A percentile compares a stretch with the other conserved stretches of the same genome.
These are phyloP conservation scores for Phytophthora niederhauseri DNA, from an alignment of 352 stramenopile species.

Conservation along the genomic window DNA sequence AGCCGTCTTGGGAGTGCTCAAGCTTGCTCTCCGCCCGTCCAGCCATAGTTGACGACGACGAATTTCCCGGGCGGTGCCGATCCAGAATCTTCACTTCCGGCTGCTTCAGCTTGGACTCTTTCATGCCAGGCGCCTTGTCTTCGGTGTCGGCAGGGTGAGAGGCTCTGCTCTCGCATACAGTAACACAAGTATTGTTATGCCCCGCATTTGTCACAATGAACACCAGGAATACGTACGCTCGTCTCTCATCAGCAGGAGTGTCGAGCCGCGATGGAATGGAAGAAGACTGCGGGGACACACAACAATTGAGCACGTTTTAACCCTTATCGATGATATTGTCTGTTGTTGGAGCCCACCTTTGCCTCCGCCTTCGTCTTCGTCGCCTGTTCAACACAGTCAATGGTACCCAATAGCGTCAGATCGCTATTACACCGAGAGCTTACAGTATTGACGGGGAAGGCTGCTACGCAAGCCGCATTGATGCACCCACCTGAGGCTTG, in stretches of 20 bases:
- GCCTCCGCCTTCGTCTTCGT: constrained; percentile 26
- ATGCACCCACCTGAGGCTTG: constrained; percentile 24
- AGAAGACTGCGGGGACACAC: constrained; percentile 5
- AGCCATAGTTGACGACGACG: constrained; percentile 23
- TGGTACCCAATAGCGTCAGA: background rate
- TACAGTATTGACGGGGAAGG: no score
- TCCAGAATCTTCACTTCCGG: constrained; percentile 64
- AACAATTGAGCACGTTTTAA: background rate
- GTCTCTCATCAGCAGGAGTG: constrained; percentile 44
- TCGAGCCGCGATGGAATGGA: constrained; percentile 10
- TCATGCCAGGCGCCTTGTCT: constrained; percentile 34
- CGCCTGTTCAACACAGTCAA: constrained; percentile 3
- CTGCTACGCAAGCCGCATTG: background rate
- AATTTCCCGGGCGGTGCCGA: constrained; percentile 31
- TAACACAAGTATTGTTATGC: background rate
- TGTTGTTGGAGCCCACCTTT: constrained; percentile 7
- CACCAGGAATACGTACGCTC: constrained; percentile 18
- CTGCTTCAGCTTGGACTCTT: constrained; percentile 81
- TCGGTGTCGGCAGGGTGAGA: constrained; percentile 26
- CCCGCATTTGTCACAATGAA: background rate
- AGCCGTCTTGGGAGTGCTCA: constrained; percentile 20
- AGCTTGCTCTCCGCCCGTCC: constrained; percentile 52
- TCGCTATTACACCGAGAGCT: background rate
- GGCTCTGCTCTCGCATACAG: constrained; percentile 16
- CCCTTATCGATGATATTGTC: background rate